These are phyloP conservation scores for Penicillium robsamsonii DNA, from an alignment of 495 filamentous ascomycete species.

Conservation along the genomic window DNA sequence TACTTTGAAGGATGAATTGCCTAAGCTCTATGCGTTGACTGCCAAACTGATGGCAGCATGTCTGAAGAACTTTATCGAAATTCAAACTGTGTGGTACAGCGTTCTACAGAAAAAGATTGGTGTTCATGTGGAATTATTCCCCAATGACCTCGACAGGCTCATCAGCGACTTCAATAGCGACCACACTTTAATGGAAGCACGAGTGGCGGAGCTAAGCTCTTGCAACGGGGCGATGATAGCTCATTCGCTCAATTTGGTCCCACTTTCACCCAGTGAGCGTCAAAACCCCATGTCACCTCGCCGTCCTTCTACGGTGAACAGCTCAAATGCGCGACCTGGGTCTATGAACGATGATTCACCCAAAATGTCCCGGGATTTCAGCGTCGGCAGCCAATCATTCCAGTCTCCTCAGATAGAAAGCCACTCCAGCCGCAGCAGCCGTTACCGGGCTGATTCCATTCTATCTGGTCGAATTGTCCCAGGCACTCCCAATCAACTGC, in stretches of 20 bases:
- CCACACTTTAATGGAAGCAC: conserved; percentile 56
- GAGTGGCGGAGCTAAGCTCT: conserved; percentile 51
- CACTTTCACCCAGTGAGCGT: conserved; percentile 49
- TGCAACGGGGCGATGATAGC: conserved; percentile 58
- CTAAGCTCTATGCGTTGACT: conserved; percentile 76
- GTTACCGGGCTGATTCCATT: conserved; percentile 35
- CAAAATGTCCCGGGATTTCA: conserved; percentile 52
- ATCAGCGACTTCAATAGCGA: conserved; percentile 69
- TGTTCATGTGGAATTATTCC: conserved; percentile 67
- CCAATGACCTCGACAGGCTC: conserved; percentile 63
- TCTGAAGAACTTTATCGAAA: conserved; percentile 73
- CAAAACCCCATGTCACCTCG: conserved; percentile 34
- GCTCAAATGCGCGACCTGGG: conserved; percentile 48
- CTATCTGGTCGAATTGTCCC: conserved; percentile 27
- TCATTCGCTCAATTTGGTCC: conserved; percentile 50
- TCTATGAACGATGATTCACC: conserved; percentile 68
- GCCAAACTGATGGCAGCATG: conserved; percentile 76
- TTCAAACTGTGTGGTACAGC: conserved; percentile 76
- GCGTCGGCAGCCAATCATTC: conserved; percentile 34
- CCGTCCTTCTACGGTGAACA: conserved; percentile 46
- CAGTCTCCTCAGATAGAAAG: conserved; percentile 37
- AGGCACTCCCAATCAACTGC: conserved; percentile 26
- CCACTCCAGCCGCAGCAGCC: conserved; percentile 29
- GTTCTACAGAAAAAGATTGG: conserved; percentile 79
- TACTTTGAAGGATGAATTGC: conserved; percentile 86